phyloP scores from a whole-genome alignment of 2,329 filamentous ascomycete species.

The Claviceps digitariae region DNA sequence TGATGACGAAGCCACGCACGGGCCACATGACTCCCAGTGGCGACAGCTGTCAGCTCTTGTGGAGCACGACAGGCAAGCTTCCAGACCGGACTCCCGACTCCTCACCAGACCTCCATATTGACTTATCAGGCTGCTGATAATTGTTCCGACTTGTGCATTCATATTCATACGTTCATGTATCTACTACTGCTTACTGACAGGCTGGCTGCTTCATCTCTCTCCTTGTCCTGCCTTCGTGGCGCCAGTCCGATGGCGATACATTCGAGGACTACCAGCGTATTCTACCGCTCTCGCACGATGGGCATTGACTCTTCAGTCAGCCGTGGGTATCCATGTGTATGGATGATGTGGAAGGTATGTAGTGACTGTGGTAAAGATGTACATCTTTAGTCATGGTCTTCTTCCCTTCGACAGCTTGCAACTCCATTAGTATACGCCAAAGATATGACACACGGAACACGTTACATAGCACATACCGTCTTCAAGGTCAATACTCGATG shows the following conservation, averaged over 20 bases:
- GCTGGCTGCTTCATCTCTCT: not conserved
- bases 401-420: not conserved
- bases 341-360: constrained; percentile 12
- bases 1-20: not conserved
- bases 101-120: not conserved
- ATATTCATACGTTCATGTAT: not conserved
- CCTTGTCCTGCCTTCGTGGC: not conserved
- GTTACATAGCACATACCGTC: not conserved
- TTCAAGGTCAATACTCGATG: not conserved
- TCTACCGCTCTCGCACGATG: not conserved
- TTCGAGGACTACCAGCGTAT: not conserved
- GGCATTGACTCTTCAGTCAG: not conserved
- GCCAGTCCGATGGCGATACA: not conserved
- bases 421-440: not conserved
- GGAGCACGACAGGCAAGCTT: not conserved
- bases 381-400: not conserved
- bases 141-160: not conserved
- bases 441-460: not conserved
- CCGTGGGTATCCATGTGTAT: constrained; percentile 3
- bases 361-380: constrained; percentile 1
- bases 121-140: not conserved
- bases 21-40: not conserved
- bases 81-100: no score
- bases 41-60: not conserved
- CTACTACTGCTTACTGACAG: not conserved